These are phyloP conservation scores for Fusarium sp. DNA, from an alignment of 2,329 filamentous ascomycete genomes.

Conservation along the genomic window DNA sequence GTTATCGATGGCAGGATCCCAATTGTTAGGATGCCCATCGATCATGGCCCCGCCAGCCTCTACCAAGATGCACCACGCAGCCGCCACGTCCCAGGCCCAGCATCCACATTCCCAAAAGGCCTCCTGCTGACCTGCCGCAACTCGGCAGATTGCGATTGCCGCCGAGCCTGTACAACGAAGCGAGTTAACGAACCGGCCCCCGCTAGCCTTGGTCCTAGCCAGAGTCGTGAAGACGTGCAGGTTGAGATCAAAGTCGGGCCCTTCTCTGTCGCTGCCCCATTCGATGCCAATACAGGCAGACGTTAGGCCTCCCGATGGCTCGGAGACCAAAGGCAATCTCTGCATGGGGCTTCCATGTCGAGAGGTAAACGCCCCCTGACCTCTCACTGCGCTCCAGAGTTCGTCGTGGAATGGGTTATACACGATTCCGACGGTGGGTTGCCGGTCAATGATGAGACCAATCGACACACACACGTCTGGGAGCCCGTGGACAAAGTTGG, in stretches of 20 bases:
- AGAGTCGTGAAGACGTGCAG: conserved; percentile 74
- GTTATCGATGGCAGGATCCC: background rate
- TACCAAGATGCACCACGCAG: conserved; percentile 80
- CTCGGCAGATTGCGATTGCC: conserved; percentile 81
- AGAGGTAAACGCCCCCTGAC: background rate
- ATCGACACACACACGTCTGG: conserved; percentile 82
- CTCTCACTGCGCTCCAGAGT: background rate
- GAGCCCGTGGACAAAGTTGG: conserved; percentile 83
- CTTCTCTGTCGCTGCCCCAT: conserved; percentile 78
- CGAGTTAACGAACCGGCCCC: conserved; percentile 82
- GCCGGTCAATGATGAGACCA: conserved; percentile 68
- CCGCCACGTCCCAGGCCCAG: conserved; percentile 88
- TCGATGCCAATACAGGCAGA: conserved; percentile 77
- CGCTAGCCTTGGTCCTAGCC: conserved; percentile 69
- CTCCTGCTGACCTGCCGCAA: conserved; percentile 79
- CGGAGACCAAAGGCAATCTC: background rate
- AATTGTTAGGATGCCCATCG: conserved; percentile 60
- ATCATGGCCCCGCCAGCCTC: conserved; percentile 82
- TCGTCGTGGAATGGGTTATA: background rate
- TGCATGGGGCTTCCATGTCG: background rate
- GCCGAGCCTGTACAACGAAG: conserved; percentile 78
- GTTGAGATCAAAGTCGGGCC: conserved; percentile 80
- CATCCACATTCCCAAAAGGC: conserved; percentile 86
- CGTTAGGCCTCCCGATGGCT: conserved; percentile 59
- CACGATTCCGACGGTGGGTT: background rate